A percentile compares a stretch with the other conserved stretches of the same genome.
Evolutionary conservation across 1,284 basidiomycete genomes (phyloP).

Genomic region (Malassezia pachydermatis): DNA sequence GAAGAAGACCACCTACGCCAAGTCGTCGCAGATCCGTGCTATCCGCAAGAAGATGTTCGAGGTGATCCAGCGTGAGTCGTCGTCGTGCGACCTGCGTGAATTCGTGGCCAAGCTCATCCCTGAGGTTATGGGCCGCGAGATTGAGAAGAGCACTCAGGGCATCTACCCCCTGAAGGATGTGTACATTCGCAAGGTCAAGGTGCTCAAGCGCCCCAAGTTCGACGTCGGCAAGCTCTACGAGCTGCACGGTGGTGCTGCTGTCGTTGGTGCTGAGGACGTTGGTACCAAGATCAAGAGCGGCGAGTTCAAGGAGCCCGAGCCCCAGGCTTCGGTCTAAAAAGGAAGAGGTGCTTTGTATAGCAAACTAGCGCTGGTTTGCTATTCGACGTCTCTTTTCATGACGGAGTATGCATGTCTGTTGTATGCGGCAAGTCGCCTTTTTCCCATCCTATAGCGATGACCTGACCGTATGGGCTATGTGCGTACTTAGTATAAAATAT

Average conservation of each 20-base stretch:
- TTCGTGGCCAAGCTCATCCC: slow-evolving; percentile 91
- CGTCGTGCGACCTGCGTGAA: slow-evolving; percentile 93
- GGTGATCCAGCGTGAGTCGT: slow-evolving; percentile 94
- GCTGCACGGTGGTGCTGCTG: slow-evolving; percentile 67
- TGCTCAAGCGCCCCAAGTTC: slow-evolving; percentile 93
- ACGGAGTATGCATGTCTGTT: slow-evolving; percentile 5
- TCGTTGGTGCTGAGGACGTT: slow-evolving; percentile 59
- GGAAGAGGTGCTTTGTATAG: too few species aligned
- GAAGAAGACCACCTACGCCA: slow-evolving; percentile 97
- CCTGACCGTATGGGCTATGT: too few species aligned
- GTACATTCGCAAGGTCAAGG: slow-evolving; percentile 82
- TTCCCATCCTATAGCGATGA: neutral
- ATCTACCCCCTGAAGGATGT: slow-evolving; percentile 88
- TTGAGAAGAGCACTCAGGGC: slow-evolving; percentile 91
- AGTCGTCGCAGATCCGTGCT: slow-evolving; percentile 86
- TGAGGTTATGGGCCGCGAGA: slow-evolving; percentile 97
- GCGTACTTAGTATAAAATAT: slow-evolving; percentile 5
- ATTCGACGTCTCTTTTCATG: slow-evolving; percentile 8
- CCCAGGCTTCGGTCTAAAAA: slow-evolving; percentile 60
- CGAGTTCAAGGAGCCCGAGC: slow-evolving; percentile 85
- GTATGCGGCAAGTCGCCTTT: neutral
- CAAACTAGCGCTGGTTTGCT: neutral
- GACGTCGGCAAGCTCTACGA: slow-evolving; percentile 90
- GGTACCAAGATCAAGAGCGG: slow-evolving; percentile 69
- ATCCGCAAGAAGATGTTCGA: slow-evolving; percentile 99